These are phyloP conservation scores for Darksidea phi DNA, from an alignment of 495 filamentous ascomycete genomes.

Conservation along the genomic window DNA sequence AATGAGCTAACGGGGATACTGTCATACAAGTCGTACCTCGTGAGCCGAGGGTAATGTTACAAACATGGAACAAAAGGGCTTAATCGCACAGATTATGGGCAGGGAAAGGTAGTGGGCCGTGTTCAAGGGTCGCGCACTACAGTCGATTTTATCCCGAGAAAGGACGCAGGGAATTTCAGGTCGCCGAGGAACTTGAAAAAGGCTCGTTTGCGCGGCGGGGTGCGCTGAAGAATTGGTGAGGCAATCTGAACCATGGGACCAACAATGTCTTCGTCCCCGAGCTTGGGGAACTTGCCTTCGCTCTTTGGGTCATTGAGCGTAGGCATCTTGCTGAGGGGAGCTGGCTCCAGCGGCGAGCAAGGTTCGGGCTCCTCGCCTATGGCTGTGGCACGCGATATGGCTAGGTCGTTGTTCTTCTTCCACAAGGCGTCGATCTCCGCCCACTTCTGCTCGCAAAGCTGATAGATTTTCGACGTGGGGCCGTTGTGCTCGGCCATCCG, in stretches of 20 bases:
- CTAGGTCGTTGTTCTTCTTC: slow-evolving; percentile 62
- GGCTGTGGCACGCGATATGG: slow-evolving; percentile 51
- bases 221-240: slow-evolving; percentile 36
- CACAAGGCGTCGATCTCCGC: slow-evolving; percentile 69
- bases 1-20: slow-evolving; percentile 15
- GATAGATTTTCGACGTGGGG: slow-evolving; percentile 76
- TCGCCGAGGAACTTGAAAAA: slow-evolving; percentile 47
- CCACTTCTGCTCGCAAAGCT: slow-evolving; percentile 83
- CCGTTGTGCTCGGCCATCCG: slow-evolving; percentile 87
- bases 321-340: slow-evolving; percentile 58
- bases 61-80: slow-evolving; percentile 7
- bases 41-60: slow-evolving; percentile 31
- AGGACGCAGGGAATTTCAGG: slow-evolving; percentile 34
- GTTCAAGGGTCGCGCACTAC: slow-evolving; percentile 5
- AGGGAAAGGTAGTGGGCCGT: background rate
- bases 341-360: slow-evolving; percentile 48
- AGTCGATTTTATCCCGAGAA: slow-evolving; percentile 25
- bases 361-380: slow-evolving; percentile 37
- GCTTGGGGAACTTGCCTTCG: slow-evolving; percentile 79
- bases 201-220: slow-evolving; percentile 42
- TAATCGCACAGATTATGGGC: slow-evolving; percentile 29
- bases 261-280: slow-evolving; percentile 87
- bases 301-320: slow-evolving; percentile 60
- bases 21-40: slow-evolving; percentile 36
- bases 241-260: slow-evolving; percentile 78